Percentiles rank a stretch among this genome's conserved stretches.
These are phyloP conservation scores for Pythium insidiosum DNA, from an alignment of 352 stramenopile species.

Conservation along the genomic window DNA sequence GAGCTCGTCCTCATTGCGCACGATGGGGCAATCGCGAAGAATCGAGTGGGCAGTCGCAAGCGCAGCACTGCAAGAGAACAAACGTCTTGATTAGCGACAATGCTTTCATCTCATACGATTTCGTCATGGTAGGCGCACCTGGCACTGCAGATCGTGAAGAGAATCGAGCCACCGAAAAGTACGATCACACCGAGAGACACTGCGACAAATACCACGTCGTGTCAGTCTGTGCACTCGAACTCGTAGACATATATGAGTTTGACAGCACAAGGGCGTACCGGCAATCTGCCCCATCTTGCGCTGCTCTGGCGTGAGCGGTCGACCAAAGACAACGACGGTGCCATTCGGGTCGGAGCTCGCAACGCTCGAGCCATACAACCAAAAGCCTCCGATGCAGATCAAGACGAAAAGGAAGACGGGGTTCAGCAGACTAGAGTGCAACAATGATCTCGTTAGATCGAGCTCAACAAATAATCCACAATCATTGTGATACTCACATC, in stretches of 20 bases:
- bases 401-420: slow-evolving; percentile 85
- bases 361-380: slow-evolving; percentile 70
- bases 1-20: slow-evolving; percentile 75
- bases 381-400: slow-evolving; percentile 74
- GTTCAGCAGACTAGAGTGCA: slow-evolving; percentile 52
- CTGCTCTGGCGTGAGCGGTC: slow-evolving; percentile 62
- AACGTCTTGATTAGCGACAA: no score
- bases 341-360: slow-evolving; percentile 64
- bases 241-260: slow-evolving; percentile 2
- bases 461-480: slow-evolving; percentile 23
- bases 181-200: slow-evolving; percentile 71
- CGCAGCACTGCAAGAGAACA: slow-evolving; percentile 26
- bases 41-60: slow-evolving; percentile 75
- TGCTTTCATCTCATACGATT: no score
- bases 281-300: slow-evolving; percentile 73
- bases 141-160: slow-evolving; percentile 81
- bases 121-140: slow-evolving; percentile 32
- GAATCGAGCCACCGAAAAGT: slow-evolving; percentile 76
- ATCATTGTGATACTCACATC: slow-evolving; percentile 36
- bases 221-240: no score
- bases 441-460: slow-evolving; percentile 27
- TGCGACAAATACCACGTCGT: no score
- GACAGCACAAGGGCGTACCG: slow-evolving; percentile 23
- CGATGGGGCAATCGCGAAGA: slow-evolving; percentile 63
- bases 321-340: slow-evolving; percentile 65